Conservation (phyloP, 257 asterid species). For the Plantago elongata region DNA sequence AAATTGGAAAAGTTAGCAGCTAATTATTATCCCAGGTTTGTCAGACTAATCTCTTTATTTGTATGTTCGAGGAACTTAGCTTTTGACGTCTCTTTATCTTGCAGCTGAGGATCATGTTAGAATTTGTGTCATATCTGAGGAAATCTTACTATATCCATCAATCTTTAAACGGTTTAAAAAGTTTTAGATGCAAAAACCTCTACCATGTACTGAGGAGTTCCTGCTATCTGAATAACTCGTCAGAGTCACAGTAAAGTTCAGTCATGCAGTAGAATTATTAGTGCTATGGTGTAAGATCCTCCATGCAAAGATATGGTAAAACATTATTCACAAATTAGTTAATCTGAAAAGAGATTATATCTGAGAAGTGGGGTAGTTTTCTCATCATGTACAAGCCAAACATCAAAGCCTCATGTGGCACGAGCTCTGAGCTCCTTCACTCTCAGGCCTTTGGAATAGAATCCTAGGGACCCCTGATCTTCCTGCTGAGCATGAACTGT, state of each 20-base stretch:
- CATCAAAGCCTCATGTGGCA: too few relatives aligned
- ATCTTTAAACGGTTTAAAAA: background rate
- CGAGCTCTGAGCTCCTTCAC: background rate
- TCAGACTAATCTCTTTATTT: conserved; percentile 14
- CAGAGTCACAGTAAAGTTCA: background rate
- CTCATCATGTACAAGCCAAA: background rate
- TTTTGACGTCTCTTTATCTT: background rate
- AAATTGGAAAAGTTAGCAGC: conserved; percentile 90
- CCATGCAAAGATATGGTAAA: background rate
- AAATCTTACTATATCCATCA: background rate
- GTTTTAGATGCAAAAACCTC: background rate
- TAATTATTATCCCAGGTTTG: conserved; percentile 77
- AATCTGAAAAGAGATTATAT: background rate
- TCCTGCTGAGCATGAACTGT: background rate
- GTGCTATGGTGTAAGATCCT: background rate
- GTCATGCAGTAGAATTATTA: background rate
- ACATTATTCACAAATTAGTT: background rate
- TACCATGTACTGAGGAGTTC: background rate
- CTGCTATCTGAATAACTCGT: background rate
- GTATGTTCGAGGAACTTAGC: background rate
- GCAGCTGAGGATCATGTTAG: background rate
- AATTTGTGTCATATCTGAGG: background rate
- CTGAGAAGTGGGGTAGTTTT: background rate
- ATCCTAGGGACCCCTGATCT: background rate
- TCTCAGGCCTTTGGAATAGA: background rate